These are phyloP conservation scores for Didymella keratinophila DNA, from an alignment of 2,329 filamentous ascomycete species.

Conservation along the genomic window DNA sequence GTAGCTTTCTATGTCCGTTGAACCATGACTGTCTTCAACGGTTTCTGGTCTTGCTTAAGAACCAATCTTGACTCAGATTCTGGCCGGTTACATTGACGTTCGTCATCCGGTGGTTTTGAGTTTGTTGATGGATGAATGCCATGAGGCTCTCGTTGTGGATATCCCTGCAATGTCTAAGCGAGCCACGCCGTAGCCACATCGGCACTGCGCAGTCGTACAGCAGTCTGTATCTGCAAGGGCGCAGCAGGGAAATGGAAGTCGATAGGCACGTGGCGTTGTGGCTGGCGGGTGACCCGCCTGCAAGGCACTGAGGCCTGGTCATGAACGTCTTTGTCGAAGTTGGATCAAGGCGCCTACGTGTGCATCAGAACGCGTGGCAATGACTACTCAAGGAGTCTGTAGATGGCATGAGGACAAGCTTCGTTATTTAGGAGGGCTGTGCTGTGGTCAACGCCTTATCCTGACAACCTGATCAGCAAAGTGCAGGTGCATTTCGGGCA, in stretches of 20 bases:
- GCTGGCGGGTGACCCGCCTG: conserved; percentile 21
- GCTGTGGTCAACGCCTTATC: not conserved
- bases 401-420: not conserved
- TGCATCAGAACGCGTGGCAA: not conserved
- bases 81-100: not conserved
- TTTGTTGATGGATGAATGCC: not conserved
- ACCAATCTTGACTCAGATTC: not conserved
- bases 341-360: not conserved
- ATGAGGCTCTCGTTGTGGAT: not conserved
- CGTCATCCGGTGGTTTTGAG: not conserved
- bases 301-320: conserved; percentile 10
- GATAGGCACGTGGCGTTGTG: conserved; percentile 19
- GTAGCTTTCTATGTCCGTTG: conserved; percentile 4
- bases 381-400: not conserved
- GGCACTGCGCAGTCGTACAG: conserved; percentile 9
- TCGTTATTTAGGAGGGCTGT: not conserved
- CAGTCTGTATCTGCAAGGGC: conserved; percentile 18
- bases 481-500: not conserved
- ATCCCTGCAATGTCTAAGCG: conserved; percentile 3
- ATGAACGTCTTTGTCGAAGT: not conserved
- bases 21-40: not conserved
- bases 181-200: conserved; percentile 2
- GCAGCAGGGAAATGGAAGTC: not conserved
- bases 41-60: not conserved
- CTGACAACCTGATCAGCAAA: not conserved